Evolutionary conservation across 202 grass and related monocot species (phyloP).

Genomic region (Setaria italica): DNA sequence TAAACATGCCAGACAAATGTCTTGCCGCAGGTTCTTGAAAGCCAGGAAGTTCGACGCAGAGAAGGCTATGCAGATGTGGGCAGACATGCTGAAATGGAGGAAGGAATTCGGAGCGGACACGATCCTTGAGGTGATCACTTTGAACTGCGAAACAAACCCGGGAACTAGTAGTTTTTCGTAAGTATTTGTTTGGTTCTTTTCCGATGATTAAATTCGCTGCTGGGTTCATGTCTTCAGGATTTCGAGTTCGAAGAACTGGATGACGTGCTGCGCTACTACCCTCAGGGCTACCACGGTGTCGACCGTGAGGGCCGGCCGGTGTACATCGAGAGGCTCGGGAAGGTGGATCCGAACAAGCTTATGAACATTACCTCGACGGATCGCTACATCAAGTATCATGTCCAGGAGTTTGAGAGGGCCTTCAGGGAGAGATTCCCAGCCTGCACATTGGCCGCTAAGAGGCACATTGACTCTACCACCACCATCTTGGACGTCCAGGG

Average conservation of each 20-base stretch:
- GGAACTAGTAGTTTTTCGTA: background rate
- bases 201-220: background rate
- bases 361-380: conserved; percentile 68
- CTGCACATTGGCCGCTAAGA: conserved; percentile 78
- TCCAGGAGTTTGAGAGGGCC: conserved; percentile 82
- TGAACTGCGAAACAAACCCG: background rate
- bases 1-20: background rate
- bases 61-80: conserved; percentile 77
- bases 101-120: conserved; percentile 64
- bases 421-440: conserved; percentile 77
- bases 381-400: conserved; percentile 82
- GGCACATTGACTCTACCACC: conserved; percentile 70
- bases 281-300: conserved; percentile 75
- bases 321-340: conserved; percentile 80
- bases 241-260: conserved; percentile 71
- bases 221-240: conserved; percentile 40
- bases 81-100: conserved; percentile 71
- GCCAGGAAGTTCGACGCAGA: conserved; percentile 65
- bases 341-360: conserved; percentile 74
- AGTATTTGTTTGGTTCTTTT: background rate
- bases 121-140: conserved; percentile 55
- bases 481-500: conserved; percentile 85
- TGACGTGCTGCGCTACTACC: conserved; percentile 71
- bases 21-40: conserved; percentile 58
- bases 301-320: conserved; percentile 65